Base-by-base conservation (phyloP, 495 filamentous ascomycete genomes). In the Penicillium canariense region DNA sequence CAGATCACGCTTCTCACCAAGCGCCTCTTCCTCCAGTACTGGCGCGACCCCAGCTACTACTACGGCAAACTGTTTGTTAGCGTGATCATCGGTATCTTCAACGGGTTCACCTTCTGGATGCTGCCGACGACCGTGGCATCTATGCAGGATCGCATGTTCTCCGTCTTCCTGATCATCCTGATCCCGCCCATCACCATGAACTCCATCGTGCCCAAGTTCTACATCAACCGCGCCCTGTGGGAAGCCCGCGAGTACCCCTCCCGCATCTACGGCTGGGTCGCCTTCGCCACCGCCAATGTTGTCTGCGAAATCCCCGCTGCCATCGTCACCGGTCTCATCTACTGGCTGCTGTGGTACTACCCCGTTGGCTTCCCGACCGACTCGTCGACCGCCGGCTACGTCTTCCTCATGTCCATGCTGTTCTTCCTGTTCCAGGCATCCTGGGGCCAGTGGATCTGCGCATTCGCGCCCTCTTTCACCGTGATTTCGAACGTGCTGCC, bases 91-190 rank as follows among this genome's bases (percentile, higher is more conserved):
- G 84, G 84, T 34, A 83, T 86, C 51, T 84, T 86, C 74, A 89
- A 89, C 67, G 87, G 88, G n/a, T 94, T 95, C 66, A 92, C 91
- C 14, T 96, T 94, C 74, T 94, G 81, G 74, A 77, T 84, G 60
- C 77, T 93, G 7, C 86, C 86, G 12, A 73, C 84, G 63, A 80
- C 78, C 1, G 70, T 88, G 3, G 74, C 79, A 30, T 86, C 88
- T 56, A 83, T 96, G 74, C 87, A 95, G 69, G 83, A 89, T 69
- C 81, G 86, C 55, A 84, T 95, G 80, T 93, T 94, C 78, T 85
- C 86, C 0, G 64, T 68, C 49, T 94, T 92, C 77, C 54, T 90
- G 31, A 86, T 94, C 61, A 72, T 92, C 48, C 78, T 88, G 32
- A 81, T 94, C 55, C 85, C 88, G 0, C 84, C 88, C 1, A 86